These are phyloP conservation scores for Hymenoscyphus salicellus DNA, from an alignment of 2,329 filamentous ascomycete genomes.

Conservation along the genomic window DNA sequence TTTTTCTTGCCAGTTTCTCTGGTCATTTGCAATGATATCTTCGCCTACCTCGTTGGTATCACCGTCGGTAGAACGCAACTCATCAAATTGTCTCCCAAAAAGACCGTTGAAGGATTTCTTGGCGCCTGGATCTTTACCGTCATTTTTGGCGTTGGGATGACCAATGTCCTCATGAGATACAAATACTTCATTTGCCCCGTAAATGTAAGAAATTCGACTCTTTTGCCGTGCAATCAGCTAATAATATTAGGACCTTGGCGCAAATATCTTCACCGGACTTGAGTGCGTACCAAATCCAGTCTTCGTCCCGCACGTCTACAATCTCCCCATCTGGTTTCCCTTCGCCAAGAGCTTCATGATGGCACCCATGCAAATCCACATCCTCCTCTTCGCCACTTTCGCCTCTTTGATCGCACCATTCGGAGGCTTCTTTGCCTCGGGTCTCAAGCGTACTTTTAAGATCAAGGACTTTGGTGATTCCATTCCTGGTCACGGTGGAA, in stretches of 20 bases:
- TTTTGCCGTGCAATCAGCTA: slow-evolving; percentile 10
- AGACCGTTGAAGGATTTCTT: slow-evolving; percentile 97
- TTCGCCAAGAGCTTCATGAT: slow-evolving; percentile 69
- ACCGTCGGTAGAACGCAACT: slow-evolving; percentile 94
- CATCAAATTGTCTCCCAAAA: slow-evolving; percentile 97
- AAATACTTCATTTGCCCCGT: slow-evolving; percentile 99
- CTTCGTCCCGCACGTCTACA: slow-evolving; percentile 75
- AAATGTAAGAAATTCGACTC: slow-evolving; percentile 54
- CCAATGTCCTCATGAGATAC: slow-evolving; percentile 80
- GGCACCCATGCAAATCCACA: slow-evolving; percentile 89
- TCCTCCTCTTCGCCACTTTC: slow-evolving; percentile 85
- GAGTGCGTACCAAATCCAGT: slow-evolving; percentile 88
- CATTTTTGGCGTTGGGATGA: slow-evolving; percentile 76
- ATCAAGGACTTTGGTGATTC: slow-evolving; percentile 99
- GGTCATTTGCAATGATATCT: slow-evolving; percentile 98
- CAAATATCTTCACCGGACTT: slow-evolving; percentile 87
- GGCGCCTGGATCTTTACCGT: slow-evolving; percentile 96
- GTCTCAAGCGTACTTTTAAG: slow-evolving; percentile 97
- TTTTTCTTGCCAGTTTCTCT: slow-evolving; percentile 94
- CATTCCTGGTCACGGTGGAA: slow-evolving; percentile 94
- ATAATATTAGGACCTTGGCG: slow-evolving; percentile 67
- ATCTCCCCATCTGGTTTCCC: slow-evolving; percentile 70
- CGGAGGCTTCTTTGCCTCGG: slow-evolving; percentile 96
- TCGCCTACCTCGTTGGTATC: slow-evolving; percentile 95
- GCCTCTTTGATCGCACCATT: slow-evolving; percentile 96